phyloP scores from a whole-genome alignment of 2,329 filamentous ascomycete species.

The Colletotrichum cereale region DNA sequence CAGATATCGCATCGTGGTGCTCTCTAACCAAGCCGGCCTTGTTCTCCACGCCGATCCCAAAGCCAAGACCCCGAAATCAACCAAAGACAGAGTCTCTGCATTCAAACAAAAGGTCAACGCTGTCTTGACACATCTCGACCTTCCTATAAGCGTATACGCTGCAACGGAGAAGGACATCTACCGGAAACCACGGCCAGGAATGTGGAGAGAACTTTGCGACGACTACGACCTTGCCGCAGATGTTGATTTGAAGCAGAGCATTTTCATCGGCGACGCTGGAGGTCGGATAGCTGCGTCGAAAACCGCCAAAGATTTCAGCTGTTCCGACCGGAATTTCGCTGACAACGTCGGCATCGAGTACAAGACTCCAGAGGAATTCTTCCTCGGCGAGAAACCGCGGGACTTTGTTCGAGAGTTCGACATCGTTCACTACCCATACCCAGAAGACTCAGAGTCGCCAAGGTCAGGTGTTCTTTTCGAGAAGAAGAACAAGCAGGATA shows the following conservation, averaged over 20 bases:
- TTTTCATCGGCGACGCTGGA: slow-evolving; percentile 92
- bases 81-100: slow-evolving; percentile 75
- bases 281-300: slow-evolving; percentile 66
- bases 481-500: slow-evolving; percentile 75
- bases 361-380: slow-evolving; percentile 92
- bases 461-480: slow-evolving; percentile 58
- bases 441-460: slow-evolving; percentile 44
- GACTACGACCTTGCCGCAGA: slow-evolving; percentile 70
- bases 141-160: slow-evolving; percentile 86
- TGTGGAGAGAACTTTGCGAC: slow-evolving; percentile 78
- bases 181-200: slow-evolving; percentile 88
- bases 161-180: slow-evolving; percentile 86
- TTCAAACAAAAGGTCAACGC: slow-evolving; percentile 85
- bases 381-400: slow-evolving; percentile 75
- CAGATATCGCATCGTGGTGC: slow-evolving; percentile 80
- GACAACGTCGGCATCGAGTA: slow-evolving; percentile 85
- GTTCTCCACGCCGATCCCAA: slow-evolving; percentile 81
- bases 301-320: slow-evolving; percentile 70
- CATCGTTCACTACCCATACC: slow-evolving; percentile 67
- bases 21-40: slow-evolving; percentile 92
- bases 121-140: slow-evolving; percentile 77
- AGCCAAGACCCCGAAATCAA: slow-evolving; percentile 67
- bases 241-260: slow-evolving; percentile 77
- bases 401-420: slow-evolving; percentile 80
- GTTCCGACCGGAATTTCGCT: slow-evolving; percentile 83